phyloP scores from a whole-genome alignment of 805 yeast species.

The Teunomyces tritomae region DNA sequence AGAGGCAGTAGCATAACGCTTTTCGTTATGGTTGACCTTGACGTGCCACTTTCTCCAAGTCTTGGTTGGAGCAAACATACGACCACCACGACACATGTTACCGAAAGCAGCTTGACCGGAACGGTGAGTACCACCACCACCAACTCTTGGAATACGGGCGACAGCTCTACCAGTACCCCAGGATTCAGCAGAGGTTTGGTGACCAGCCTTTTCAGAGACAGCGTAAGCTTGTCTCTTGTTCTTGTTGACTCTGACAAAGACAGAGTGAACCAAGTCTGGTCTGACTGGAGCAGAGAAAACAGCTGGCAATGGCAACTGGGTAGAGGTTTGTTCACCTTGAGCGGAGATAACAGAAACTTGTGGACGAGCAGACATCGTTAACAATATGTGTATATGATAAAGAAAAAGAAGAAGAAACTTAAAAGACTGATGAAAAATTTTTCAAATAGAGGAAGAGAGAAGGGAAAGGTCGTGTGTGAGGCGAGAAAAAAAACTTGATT shows the following conservation, averaged over 20 bases:
- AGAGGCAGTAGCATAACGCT: slow-evolving; percentile 99
- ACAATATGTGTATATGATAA: slow-evolving; percentile 18
- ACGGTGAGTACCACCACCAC: slow-evolving; percentile 99
- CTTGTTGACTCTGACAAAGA: slow-evolving; percentile 97
- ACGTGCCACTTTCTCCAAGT: slow-evolving; percentile 99
- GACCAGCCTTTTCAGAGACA: slow-evolving; percentile 98
- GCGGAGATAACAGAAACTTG: slow-evolving; percentile 93
- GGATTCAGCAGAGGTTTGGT: slow-evolving; percentile 99
- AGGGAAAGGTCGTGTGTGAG: slow-evolving; percentile 6
- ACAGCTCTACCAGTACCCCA: slow-evolving; percentile 99
- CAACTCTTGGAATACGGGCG: slow-evolving; percentile 99
- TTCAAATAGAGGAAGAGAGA: slow-evolving; percentile 5
- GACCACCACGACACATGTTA: slow-evolving; percentile 99
- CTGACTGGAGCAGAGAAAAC: slow-evolving; percentile 99
- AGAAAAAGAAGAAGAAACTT: slow-evolving; percentile 14
- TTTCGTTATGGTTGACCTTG: slow-evolving; percentile 99
- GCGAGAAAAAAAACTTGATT: background rate
- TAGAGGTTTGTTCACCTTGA: slow-evolving; percentile 81
- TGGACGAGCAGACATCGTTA: slow-evolving; percentile 70
- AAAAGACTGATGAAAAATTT: slow-evolving; percentile 12
- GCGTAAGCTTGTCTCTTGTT: slow-evolving; percentile 99
- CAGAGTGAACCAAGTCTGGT: slow-evolving; percentile 98
- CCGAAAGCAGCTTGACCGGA: slow-evolving; percentile 99
- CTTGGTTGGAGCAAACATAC: slow-evolving; percentile 99
- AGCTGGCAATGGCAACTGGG: slow-evolving; percentile 92